phyloP scores from a whole-genome alignment of 2,329 filamentous ascomycete genomes.

The Triangularia verruculosa region DNA sequence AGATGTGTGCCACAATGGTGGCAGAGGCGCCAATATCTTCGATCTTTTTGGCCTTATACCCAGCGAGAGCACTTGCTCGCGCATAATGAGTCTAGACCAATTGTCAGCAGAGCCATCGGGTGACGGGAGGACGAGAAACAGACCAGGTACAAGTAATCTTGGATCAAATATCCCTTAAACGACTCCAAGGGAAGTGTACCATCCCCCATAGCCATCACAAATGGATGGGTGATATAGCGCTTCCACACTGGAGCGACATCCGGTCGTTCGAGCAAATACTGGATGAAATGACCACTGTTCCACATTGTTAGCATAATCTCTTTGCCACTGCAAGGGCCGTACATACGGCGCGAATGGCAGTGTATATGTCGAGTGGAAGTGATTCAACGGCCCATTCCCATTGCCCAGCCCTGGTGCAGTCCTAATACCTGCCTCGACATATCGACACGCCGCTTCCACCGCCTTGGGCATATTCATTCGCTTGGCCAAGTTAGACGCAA shows the following conservation, averaged over 20 bases:
- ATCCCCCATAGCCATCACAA: constrained; percentile 72
- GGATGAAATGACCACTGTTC: constrained; percentile 69
- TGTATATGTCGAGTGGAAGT: constrained; percentile 69
- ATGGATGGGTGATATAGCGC: constrained; percentile 74
- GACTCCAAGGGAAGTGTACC: constrained; percentile 71
- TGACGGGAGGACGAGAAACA: constrained; percentile 21
- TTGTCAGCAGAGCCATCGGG: background rate
- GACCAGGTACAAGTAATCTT: constrained; percentile 89
- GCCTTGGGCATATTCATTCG: constrained; percentile 56
- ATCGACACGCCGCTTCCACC: constrained; percentile 66
- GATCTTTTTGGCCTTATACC: constrained; percentile 77
- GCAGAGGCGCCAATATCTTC: constrained; percentile 61
- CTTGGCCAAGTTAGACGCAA: constrained; percentile 68
- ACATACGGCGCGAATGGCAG: constrained; percentile 66
- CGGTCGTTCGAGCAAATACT: constrained; percentile 73
- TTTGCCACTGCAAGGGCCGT: background rate
- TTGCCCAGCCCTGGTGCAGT: constrained; percentile 60
- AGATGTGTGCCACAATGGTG: constrained; percentile 71
- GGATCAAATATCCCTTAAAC: constrained; percentile 86
- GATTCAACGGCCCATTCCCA: constrained; percentile 71
- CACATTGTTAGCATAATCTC: background rate
- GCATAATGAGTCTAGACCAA: constrained; percentile 72
- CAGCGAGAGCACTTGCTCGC: constrained; percentile 77
- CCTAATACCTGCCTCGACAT: constrained; percentile 69
- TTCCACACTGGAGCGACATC: constrained; percentile 76